Evolutionary conservation across 805 yeast species (phyloP), one percentile per base, ranked within the genome.

Genomic region (Lachancea sp.): DNA sequence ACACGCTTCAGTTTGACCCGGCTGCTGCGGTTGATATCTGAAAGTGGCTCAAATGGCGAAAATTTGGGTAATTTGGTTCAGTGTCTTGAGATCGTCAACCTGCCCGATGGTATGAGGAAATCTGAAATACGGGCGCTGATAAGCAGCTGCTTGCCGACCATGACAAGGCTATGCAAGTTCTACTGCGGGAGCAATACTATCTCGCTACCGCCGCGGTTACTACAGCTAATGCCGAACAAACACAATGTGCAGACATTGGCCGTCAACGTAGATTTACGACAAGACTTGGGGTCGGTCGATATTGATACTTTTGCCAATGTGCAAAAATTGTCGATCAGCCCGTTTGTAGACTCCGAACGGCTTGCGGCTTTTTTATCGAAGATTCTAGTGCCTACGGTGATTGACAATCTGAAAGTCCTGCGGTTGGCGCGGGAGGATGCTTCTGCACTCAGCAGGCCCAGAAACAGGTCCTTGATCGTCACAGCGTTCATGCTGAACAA

Each of bases 51-150:
- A 16, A 39, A 33, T 18, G 39, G 42, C n/a, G 22, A 20, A 16
- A 39, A 41, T 15, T 16, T 41, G 25, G 50, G 59, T 1, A 11
- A 26, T 3, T 45, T 55, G 12, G 56, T 69, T 3, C 52, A 52
- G 35, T 49, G 53, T 13, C 50, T 74, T 18, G 65, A 60, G 38
- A 62, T 71, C 41, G 53, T 67, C 1, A 55, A 58, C 19, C 50
- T 74, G 3, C 78, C 78, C 0, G 74, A 72, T 48, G 69, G 73
- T 19, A 61, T 71, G 22, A 65, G 67, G 35, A 57, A 65, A 0
- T 60, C 62, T 46, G 72, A 71, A 39, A 49, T 55, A 7, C 46
- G 56, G 25, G 63, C 62, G 3, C 55, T 67, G 34, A 56, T 59
- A 20, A 50, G 49, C 26, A 51, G 44, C 30, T 55, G 73, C 8